phyloP scores from a whole-genome alignment of 305 asterid species.

The Nicotiana rustica region DNA sequence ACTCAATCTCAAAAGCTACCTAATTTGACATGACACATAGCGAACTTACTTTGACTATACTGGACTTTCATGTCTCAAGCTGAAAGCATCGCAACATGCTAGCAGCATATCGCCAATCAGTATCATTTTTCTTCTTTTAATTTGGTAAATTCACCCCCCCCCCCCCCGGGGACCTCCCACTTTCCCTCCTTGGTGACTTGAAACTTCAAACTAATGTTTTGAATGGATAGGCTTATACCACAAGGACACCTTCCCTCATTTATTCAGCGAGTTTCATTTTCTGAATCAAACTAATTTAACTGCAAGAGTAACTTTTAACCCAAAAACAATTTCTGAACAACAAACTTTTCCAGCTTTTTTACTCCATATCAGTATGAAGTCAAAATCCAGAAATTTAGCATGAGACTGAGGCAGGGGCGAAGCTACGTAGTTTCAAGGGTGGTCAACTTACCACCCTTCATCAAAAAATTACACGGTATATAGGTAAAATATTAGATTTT shows the following conservation, averaged over 20 bases:
- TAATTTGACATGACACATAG: neutral
- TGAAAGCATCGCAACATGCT: neutral
- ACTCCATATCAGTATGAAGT: neutral
- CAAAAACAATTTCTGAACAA: neutral
- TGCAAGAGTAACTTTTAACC: neutral
- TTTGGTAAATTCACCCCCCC: no score
- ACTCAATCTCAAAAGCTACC: no score
- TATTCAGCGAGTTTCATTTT: neutral
- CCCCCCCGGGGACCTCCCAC: neutral
- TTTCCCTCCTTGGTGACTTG: neutral
- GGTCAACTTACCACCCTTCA: no score
- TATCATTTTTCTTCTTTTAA: neutral
- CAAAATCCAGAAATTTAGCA: neutral
- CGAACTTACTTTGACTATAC: neutral
- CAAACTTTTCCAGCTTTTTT: neutral
- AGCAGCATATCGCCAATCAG: neutral
- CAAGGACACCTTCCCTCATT: neutral
- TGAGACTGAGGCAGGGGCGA: neutral
- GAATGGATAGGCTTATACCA: slow-evolving; percentile 13
- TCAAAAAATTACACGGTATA: no score
- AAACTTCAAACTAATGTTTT: neutral
- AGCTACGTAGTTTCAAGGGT: no score
- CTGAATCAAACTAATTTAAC: neutral
- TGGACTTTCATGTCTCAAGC: neutral
- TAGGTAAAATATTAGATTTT: no score